These are phyloP conservation scores for Penicillium italicum DNA, from an alignment of 2,329 filamentous ascomycete genomes.

Conservation along the genomic window DNA sequence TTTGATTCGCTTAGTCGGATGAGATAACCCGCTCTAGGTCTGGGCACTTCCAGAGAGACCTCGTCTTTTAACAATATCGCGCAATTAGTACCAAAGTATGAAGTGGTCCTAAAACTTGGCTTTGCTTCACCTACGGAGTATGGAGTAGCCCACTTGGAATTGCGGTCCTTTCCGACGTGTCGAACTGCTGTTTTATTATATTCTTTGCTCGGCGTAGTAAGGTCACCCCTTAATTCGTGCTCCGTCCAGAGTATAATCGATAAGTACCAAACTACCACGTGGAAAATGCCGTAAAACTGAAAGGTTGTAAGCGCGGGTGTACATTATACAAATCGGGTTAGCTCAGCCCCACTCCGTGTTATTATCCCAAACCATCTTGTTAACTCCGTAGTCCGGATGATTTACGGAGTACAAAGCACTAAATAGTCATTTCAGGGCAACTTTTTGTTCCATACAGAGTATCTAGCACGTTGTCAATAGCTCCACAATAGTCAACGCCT, in stretches of 20 bases:
- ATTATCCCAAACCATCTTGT: background rate
- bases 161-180: background rate
- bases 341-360: background rate
- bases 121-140: background rate
- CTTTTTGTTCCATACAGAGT: too few relatives aligned
- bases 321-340: slow-evolving; percentile 13
- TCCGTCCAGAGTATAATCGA: too few relatives aligned
- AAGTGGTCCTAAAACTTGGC: background rate
- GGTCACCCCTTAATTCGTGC: background rate
- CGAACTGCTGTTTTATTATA: too few relatives aligned
- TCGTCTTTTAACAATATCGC: background rate
- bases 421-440: too few relatives aligned
- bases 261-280: background rate
- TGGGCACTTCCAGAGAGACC: background rate
- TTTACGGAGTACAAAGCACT: too few relatives aligned
- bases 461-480: background rate
- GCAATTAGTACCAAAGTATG: background rate
- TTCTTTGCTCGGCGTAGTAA: too few relatives aligned
- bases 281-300: background rate
- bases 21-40: background rate
- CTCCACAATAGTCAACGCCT: background rate
- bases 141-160: background rate
- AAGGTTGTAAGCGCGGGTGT: background rate
- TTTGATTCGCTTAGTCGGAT: background rate
- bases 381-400: too few relatives aligned